phyloP scores from a whole-genome alignment of 2,329 filamentous ascomycete species.

The Berkeleyomyces basicola region DNA sequence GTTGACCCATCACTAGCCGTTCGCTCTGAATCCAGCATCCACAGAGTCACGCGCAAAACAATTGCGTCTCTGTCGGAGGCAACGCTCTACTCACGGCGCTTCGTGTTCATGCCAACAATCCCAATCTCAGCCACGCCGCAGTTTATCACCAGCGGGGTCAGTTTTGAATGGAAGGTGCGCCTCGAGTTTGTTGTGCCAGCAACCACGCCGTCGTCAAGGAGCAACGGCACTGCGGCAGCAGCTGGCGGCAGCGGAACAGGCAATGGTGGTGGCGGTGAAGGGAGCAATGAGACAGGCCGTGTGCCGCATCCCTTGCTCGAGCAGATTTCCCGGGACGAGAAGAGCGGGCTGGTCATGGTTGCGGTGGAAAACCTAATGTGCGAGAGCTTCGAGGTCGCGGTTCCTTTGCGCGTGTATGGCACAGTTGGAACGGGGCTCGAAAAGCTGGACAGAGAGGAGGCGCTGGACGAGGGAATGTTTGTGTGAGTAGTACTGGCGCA shows the following conservation, averaged over 20 bases:
- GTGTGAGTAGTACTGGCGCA: slow-evolving; percentile 19
- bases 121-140: slow-evolving; percentile 73
- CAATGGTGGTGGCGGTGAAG: slow-evolving; percentile 1
- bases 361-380: slow-evolving; percentile 63
- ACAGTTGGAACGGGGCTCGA: slow-evolving; percentile 41
- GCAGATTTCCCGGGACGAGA: slow-evolving; percentile 60
- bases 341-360: slow-evolving; percentile 55
- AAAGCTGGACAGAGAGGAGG: slow-evolving; percentile 38
- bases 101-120: slow-evolving; percentile 70
- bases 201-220: neutral
- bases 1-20: slow-evolving; percentile 68
- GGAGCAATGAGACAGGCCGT: slow-evolving; percentile 14
- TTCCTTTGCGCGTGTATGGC: slow-evolving; percentile 69
- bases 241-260: neutral
- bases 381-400: slow-evolving; percentile 80
- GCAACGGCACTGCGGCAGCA: neutral
- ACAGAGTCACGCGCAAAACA: slow-evolving; percentile 69
- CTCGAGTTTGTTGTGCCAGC: slow-evolving; percentile 79
- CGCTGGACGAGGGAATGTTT: slow-evolving; percentile 28
- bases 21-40: slow-evolving; percentile 69
- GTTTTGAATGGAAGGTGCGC: slow-evolving; percentile 71
- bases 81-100: slow-evolving; percentile 60
- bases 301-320: slow-evolving; percentile 48
- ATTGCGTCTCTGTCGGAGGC: slow-evolving; percentile 67
- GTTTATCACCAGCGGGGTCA: slow-evolving; percentile 79